Evolutionary conservation across 345 rosid genomes (phyloP).

Genomic region (Excoecaria cochinchinensis): DNA sequence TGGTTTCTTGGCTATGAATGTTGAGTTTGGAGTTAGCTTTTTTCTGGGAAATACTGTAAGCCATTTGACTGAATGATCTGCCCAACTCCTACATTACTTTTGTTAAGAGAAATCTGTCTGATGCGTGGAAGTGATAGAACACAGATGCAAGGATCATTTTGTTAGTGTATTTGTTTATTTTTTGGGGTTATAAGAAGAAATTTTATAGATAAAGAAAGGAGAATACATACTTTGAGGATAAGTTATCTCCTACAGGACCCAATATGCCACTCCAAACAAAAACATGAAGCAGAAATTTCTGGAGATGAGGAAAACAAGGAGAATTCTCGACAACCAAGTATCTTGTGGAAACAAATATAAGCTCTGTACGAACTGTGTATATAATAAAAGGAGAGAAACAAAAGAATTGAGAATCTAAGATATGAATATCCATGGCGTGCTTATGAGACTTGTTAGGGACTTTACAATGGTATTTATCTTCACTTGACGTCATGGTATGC

Average conservation of each 20-base stretch:
- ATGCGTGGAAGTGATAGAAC: background rate
- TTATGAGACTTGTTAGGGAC: background rate
- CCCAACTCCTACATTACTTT: background rate
- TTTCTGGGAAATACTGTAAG: background rate
- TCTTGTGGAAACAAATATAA: background rate
- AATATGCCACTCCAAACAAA: background rate
- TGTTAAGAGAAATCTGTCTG: background rate
- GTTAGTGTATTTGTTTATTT: background rate
- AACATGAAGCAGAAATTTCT: background rate
- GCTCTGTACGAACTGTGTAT: background rate
- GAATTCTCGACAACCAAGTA: background rate
- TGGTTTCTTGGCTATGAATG: slow-evolving; percentile 2
- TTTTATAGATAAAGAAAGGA: background rate
- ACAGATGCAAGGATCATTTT: background rate
- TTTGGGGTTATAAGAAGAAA: background rate
- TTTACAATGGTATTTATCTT: background rate
- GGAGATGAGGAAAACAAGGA: background rate
- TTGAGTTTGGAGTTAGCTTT: background rate
- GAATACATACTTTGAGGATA: background rate
- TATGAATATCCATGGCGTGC: background rate
- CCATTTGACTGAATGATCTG: background rate
- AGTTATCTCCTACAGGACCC: background rate
- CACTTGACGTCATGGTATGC: background rate
- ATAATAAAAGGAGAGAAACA: background rate
- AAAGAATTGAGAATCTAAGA: background rate